phyloP scores from a whole-genome alignment of 2,329 filamentous ascomycete genomes.

The Alternaria sp. region DNA sequence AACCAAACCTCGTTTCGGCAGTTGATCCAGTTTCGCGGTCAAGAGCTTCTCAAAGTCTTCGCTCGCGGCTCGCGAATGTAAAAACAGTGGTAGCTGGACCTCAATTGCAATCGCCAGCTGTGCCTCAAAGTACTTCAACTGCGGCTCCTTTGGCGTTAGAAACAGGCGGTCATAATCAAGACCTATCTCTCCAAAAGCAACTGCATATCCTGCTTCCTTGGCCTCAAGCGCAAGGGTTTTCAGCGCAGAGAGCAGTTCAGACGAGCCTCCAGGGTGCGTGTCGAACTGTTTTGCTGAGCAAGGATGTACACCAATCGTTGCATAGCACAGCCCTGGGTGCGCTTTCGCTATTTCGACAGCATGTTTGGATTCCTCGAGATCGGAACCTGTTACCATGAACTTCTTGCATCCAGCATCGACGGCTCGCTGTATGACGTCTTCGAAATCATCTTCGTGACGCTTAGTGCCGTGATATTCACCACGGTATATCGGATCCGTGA shows the following conservation, averaged over 20 bases:
- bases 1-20: constrained; percentile 82
- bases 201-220: constrained; percentile 66
- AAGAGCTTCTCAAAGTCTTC: constrained; percentile 77
- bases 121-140: constrained; percentile 83
- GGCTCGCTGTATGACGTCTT: constrained; percentile 80
- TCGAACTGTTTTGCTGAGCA: constrained; percentile 86
- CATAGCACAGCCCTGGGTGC: constrained; percentile 82
- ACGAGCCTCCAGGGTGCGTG: constrained; percentile 65
- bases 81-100: constrained; percentile 84
- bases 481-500: constrained; percentile 89
- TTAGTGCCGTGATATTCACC: constrained; percentile 84
- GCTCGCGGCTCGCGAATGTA: constrained; percentile 89
- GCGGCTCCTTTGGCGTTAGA: constrained; percentile 78
- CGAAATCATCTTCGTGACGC: constrained; percentile 75
- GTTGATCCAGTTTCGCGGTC: constrained; percentile 66
- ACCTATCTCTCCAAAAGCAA: constrained; percentile 92
- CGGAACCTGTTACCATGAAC: constrained; percentile 92
- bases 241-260: constrained; percentile 65
- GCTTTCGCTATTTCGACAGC: constrained; percentile 77
- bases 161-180: constrained; percentile 94
- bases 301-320: constrained; percentile 92
- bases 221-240: constrained; percentile 68
- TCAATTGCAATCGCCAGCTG: constrained; percentile 82
- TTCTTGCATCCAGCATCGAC: constrained; percentile 82
- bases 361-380: constrained; percentile 77